Evolutionary conservation across 495 filamentous ascomycete genomes (phyloP), one percentile per base, ranked within the genome.

Genomic region (Letharia lupina): DNA sequence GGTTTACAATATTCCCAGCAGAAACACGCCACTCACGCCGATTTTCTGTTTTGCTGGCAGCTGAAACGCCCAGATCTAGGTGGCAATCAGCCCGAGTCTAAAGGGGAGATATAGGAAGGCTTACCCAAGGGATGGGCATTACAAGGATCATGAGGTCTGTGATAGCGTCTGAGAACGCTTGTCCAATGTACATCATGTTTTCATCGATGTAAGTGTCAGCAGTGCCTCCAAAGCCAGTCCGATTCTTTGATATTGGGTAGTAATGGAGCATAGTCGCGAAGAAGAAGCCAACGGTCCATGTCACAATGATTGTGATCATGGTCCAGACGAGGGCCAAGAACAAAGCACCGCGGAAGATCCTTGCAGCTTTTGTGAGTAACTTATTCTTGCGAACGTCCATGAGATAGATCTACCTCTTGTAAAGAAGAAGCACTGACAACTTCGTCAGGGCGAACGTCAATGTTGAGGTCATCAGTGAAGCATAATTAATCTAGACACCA

Each of bases 391-490:
- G 10, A 16, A 10, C 18, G 16, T 60, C 2, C 15, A 28, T 11
- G 40, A n/a, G 20, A 50, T 20, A 2, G 3, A 56, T 23, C 62
- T 47, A 60, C 40, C 63, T 60, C 28, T 59, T 60, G 35, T 65
- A 65, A 20, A 65, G 54, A 59, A 65, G 23, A 44, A 65, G 63
- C 1, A 65, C 63, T 16, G 52, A 52, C 12, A 59, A 8, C 31
- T 65, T 65, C 16, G 54, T 65, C 23, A 60, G 41, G 13, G 54
- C 40, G 15, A 65, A 65, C 7, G 54, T 59, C 52, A 65, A 57
- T 35, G 63, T 65, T 23, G 54, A 42, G 10, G 40, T 59, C 52
- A 60, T 23, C 15, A 57, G 23, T 15, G 63, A 65, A 47, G 23
- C 63, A 65, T 44, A 65, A 15, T 50, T 58, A 5, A 65, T 58